phyloP scores from a whole-genome alignment of 495 filamentous ascomycete genomes.

The Trypethelium eluteriae region DNA sequence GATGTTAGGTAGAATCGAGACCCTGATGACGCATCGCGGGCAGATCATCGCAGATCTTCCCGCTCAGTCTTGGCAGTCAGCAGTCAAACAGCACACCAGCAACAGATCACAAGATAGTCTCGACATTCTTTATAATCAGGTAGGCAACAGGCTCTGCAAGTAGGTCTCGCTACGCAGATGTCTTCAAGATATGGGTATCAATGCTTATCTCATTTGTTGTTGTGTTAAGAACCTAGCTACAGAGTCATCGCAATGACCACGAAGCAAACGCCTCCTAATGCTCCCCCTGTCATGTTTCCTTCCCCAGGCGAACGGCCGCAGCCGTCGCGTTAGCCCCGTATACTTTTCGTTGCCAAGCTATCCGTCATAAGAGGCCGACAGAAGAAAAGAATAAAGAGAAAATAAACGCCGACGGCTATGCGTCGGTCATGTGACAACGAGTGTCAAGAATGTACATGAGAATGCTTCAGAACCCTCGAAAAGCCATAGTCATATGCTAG shows the following conservation, averaged over 20 bases:
- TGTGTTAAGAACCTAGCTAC: background rate
- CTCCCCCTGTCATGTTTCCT: background rate
- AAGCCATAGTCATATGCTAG: background rate
- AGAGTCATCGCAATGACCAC: background rate
- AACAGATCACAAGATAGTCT: too few species aligned
- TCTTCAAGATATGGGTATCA: background rate
- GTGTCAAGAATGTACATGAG: constrained; percentile 12
- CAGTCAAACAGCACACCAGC: background rate
- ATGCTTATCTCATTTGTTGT: background rate
- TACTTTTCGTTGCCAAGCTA: background rate
- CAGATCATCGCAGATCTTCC: background rate
- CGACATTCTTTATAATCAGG: too few species aligned
- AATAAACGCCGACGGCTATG: constrained; percentile 1
- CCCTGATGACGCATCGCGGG: background rate
- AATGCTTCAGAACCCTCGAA: background rate
- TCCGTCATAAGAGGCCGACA: background rate
- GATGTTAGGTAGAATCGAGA: background rate
- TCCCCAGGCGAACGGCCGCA: background rate
- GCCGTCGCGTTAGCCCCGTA: background rate
- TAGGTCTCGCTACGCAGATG: too few species aligned
- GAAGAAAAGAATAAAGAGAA: background rate
- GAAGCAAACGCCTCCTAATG: constrained; percentile 3
- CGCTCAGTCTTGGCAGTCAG: background rate
- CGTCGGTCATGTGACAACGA: constrained; percentile 1
- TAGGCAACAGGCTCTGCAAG: too few species aligned